These are phyloP conservation scores for Yamadazyma jaroonii DNA, from an alignment of 1,139 yeast species.

Conservation along the genomic window DNA sequence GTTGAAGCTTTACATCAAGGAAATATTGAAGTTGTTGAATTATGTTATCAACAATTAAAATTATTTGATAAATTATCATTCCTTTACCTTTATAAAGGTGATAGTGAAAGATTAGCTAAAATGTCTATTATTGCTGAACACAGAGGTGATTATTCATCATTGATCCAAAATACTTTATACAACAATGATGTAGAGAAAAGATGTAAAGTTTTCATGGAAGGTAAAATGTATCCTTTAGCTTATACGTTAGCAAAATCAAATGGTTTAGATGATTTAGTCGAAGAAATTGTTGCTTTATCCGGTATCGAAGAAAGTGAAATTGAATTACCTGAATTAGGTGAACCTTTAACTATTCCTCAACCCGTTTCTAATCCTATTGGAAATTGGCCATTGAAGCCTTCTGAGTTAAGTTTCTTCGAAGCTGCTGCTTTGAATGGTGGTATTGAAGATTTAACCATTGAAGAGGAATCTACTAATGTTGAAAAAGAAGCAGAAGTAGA, in stretches of 20 bases:
- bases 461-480: conserved; percentile 29
- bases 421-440: conserved; percentile 74
- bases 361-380: conserved; percentile 44
- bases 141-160: conserved; percentile 77
- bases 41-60: conserved; percentile 84
- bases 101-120: conserved; percentile 64
- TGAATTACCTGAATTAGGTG: conserved; percentile 57
- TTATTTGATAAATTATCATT: conserved; percentile 87
- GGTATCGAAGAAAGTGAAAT: conserved; percentile 66
- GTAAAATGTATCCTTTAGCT: conserved; percentile 86
- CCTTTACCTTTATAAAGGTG: conserved; percentile 83
- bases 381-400: conserved; percentile 83
- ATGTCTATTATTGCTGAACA: conserved; percentile 91
- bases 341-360: conserved; percentile 41
- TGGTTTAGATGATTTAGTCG: conserved; percentile 75
- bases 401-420: conserved; percentile 78
- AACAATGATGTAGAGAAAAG: conserved; percentile 74
- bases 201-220: conserved; percentile 67
- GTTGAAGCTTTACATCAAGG: conserved; percentile 90
- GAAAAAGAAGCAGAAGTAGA: conserved; percentile 23
- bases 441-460: conserved; percentile 60
- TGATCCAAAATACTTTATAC: conserved; percentile 81
- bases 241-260: conserved; percentile 89
- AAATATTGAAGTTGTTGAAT: conserved; percentile 79
- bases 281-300: conserved; percentile 65